phyloP scores from a whole-genome alignment of 176 grass and related monocot species.

The Echinochloa phyllopogon region DNA sequence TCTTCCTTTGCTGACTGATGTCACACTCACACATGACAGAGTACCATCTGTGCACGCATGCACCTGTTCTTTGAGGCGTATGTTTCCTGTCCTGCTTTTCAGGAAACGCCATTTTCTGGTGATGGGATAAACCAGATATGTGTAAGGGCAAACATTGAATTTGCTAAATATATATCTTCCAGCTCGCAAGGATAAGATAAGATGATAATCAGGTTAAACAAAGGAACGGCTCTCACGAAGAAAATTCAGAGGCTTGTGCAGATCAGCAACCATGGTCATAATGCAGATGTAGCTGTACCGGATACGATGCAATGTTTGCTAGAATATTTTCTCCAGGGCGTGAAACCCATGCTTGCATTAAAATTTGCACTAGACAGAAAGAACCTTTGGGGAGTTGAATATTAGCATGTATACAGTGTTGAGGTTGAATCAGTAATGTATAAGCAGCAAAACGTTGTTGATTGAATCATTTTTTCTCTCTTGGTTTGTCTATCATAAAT shows the following conservation, averaged over 20 bases:
- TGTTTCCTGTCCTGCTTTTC: background rate
- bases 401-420: background rate
- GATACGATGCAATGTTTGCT: background rate
- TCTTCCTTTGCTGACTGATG: slow-evolving; percentile 6
- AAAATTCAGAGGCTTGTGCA: slow-evolving; percentile 15
- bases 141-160: background rate
- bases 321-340: background rate
- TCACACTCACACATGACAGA: slow-evolving; percentile 22
- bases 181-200: slow-evolving; percentile 2
- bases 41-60: slow-evolving; percentile 6
- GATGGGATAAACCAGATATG: slow-evolving; percentile 5
- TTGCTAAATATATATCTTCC: background rate
- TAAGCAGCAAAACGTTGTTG: background rate
- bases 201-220: slow-evolving; percentile 19
- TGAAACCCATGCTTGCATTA: background rate
- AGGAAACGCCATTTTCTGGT: background rate
- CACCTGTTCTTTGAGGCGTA: background rate
- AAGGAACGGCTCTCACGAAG: background rate
- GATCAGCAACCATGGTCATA: slow-evolving; percentile 27
- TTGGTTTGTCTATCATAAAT: background rate
- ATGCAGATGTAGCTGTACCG: slow-evolving; percentile 15
- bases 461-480: slow-evolving; percentile 2
- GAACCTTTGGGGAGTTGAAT: slow-evolving; percentile 36
- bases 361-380: background rate
- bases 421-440: background rate